Conservation (phyloP, 2,329 filamentous ascomycete species). For the Microdochium bolleyi region DNA sequence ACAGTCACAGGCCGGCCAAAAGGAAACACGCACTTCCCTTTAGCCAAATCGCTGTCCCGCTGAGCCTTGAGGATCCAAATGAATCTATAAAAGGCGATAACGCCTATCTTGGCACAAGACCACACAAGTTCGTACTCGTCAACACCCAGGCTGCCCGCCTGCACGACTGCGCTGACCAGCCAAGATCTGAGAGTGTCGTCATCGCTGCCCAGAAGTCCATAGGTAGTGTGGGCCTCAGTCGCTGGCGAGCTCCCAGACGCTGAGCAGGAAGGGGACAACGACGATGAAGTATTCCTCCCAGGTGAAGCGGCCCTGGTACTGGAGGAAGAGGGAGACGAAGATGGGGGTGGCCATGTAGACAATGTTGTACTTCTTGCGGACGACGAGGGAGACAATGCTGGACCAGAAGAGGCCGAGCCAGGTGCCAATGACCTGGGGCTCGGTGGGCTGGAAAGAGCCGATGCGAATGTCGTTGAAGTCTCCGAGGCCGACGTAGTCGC, state of each 20-base stretch:
- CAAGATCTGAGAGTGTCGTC: too few relatives aligned
- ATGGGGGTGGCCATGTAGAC: background rate
- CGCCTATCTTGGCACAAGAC: too few relatives aligned
- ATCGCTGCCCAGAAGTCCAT: too few relatives aligned
- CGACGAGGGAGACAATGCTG: background rate
- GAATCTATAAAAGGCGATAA: too few relatives aligned
- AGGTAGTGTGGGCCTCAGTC: background rate
- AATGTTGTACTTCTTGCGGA: background rate
- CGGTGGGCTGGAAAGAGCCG: background rate
- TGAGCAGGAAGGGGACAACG: background rate
- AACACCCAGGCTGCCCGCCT: too few relatives aligned
- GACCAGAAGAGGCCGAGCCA: background rate
- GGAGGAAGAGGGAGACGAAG: background rate
- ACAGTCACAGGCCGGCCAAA: too few relatives aligned
- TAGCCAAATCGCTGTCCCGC: too few relatives aligned
- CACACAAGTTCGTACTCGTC: too few relatives aligned
- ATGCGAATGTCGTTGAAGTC: background rate
- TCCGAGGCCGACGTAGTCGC: background rate
- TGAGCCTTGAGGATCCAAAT: too few relatives aligned
- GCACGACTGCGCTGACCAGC: too few relatives aligned
- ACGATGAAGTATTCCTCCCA: background rate
- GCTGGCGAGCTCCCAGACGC: background rate
- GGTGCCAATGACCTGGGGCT: background rate
- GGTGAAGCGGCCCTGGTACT: background rate
- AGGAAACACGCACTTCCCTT: too few relatives aligned